Evolutionary conservation across 2,329 filamentous ascomycete genomes (phyloP).

Genomic region (Zymoseptoria brevis): DNA sequence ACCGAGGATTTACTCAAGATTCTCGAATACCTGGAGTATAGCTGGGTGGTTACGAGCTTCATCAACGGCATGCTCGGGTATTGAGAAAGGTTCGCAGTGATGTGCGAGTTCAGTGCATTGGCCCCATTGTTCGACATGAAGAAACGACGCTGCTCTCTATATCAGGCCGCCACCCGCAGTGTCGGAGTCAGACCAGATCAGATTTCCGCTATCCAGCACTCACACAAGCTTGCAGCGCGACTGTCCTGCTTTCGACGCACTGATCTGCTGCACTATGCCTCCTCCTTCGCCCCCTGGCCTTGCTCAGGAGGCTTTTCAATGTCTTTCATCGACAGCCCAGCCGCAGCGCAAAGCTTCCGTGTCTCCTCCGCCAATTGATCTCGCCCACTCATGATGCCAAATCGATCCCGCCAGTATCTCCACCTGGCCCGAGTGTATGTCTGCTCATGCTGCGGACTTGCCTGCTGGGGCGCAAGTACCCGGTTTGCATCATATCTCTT

Average conservation of each 20-base stretch:
- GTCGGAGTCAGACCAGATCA: background rate
- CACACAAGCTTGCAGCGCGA: background rate
- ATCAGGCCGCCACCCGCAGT: background rate
- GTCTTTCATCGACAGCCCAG: background rate
- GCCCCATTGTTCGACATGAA: background rate
- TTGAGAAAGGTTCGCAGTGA: background rate
- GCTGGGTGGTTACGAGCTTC: slow-evolving; percentile 28
- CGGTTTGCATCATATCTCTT: background rate
- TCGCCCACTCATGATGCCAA: background rate
- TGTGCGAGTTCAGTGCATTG: background rate
- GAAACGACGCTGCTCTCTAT: background rate
- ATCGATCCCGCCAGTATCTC: background rate
- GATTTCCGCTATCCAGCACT: background rate
- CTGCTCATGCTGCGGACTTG: background rate
- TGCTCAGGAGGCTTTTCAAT: background rate
- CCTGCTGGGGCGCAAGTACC: background rate
- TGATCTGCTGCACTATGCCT: background rate
- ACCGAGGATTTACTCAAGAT: slow-evolving; percentile 27
- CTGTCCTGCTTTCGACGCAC: background rate
- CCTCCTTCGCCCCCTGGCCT: background rate
- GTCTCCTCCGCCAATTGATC: background rate
- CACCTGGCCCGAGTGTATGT: background rate
- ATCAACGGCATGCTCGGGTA: slow-evolving; percentile 20
- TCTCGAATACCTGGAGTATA: slow-evolving; percentile 30
- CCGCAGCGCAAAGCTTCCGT: background rate